Evolutionary conservation across 1,284 basidiomycete species (phyloP).

Genomic region (Uromyces viciae-fabae): DNA sequence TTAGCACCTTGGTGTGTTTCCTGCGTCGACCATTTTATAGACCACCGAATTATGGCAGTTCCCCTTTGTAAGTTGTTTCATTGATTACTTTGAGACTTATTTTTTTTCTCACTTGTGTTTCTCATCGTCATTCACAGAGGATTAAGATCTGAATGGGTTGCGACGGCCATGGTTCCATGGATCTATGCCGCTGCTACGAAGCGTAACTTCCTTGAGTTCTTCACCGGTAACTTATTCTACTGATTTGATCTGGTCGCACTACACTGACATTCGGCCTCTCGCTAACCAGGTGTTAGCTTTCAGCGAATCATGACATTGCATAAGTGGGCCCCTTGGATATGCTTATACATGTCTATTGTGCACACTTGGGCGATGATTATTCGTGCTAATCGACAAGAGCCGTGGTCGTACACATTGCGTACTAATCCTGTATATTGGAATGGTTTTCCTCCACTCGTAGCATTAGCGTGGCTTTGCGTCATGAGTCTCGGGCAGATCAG

Average conservation of each 20-base stretch:
- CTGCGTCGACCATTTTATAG: slow-evolving; percentile 10
- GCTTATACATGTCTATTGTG: slow-evolving; percentile 19
- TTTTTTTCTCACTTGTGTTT: background rate
- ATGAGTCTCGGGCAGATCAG: slow-evolving; percentile 35
- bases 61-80: slow-evolving; percentile 21
- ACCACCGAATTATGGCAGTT: slow-evolving; percentile 4
- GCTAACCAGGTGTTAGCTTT: slow-evolving; percentile 11
- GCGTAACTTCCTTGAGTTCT: slow-evolving; percentile 13
- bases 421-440: slow-evolving; percentile 22
- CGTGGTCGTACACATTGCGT: slow-evolving; percentile 28
- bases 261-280: background rate
- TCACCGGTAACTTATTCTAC: slow-evolving; percentile 8
- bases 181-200: slow-evolving; percentile 6
- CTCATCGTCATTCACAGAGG: background rate
- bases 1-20: slow-evolving; percentile 13
- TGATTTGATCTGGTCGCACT: background rate
- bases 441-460: slow-evolving; percentile 23
- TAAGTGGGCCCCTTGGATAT: slow-evolving; percentile 42
- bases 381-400: slow-evolving; percentile 12
- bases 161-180: slow-evolving; percentile 37
- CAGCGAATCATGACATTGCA: slow-evolving; percentile 30
- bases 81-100: background rate
- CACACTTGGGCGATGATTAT: slow-evolving; percentile 36
- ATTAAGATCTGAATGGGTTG: slow-evolving; percentile 30
- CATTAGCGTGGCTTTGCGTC: slow-evolving; percentile 34